Evolutionary conservation across 257 asterid species (phyloP).

Genomic region (Penstemon newberryi): DNA sequence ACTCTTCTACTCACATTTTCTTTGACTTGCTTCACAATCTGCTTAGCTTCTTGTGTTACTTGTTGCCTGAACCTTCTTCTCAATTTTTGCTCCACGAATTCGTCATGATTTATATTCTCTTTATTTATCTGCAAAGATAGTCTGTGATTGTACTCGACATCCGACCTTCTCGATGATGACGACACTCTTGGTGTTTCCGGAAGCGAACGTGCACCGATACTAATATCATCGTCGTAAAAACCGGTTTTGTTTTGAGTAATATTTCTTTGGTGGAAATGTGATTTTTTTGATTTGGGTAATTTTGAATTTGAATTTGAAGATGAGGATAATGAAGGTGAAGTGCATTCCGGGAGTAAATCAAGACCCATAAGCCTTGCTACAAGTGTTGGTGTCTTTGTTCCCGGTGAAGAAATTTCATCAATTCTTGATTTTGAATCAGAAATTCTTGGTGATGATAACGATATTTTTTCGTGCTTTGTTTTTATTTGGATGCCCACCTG

Average conservation of each 20-base stretch:
- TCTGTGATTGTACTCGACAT: conserved; percentile 59
- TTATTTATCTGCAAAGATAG: conserved; percentile 67
- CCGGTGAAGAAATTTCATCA: conserved; percentile 48
- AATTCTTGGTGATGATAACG: conserved; percentile 39
- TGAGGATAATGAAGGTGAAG: conserved; percentile 44
- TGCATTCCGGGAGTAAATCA: conserved; percentile 66
- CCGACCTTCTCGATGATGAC: conserved; percentile 58
- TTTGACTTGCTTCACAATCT: conserved; percentile 64
- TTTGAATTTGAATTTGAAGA: conserved; percentile 25
- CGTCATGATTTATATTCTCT: conserved; percentile 40
- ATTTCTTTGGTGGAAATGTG: conserved; percentile 26
- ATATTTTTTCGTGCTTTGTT: conserved; percentile 37
- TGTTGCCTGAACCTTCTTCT: conserved; percentile 39
- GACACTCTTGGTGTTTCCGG: conserved; percentile 80
- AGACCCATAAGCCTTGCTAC: conserved; percentile 98
- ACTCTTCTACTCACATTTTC: conserved; percentile 61
- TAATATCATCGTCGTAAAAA: conserved; percentile 43
- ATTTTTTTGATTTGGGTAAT: conserved; percentile 8
- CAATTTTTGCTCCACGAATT: conserved; percentile 29
- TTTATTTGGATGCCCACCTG: conserved; percentile 72
- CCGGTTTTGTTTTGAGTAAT: conserved; percentile 15
- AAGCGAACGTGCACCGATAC: conserved; percentile 53
- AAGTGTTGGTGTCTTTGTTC: conserved; percentile 68
- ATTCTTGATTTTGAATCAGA: conserved; percentile 38
- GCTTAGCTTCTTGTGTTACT: conserved; percentile 44